A percentile compares a stretch with the other conserved stretches of the same genome.
Evolutionary conservation across 768 basidiomycete genomes (phyloP).

Genomic region (Phlebiopsis gigantea): DNA sequence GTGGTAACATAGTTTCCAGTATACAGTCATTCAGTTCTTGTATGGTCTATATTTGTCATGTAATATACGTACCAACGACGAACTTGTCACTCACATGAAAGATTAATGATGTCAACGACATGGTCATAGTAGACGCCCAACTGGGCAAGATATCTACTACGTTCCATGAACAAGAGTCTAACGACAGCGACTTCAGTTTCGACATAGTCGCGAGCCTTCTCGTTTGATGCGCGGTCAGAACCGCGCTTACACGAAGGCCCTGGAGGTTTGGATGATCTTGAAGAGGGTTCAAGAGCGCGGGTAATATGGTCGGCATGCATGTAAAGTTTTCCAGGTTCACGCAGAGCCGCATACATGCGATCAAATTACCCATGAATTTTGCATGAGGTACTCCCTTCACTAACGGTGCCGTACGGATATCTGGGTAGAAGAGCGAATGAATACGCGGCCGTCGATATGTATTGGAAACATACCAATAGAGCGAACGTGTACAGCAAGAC

Average conservation of each 20-base stretch:
- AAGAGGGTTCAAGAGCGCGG: constrained; percentile 45
- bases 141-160: constrained; percentile 51
- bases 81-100: constrained; percentile 45
- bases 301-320: constrained; percentile 44
- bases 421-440: constrained; percentile 25
- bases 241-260: constrained; percentile 44
- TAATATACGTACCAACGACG: not conserved
- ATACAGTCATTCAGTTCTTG: constrained; percentile 48
- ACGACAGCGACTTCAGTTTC: constrained; percentile 39
- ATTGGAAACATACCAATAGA: constrained; percentile 41
- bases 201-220: constrained; percentile 35
- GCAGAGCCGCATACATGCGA: constrained; percentile 41
- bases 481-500: constrained; percentile 53
- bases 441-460: not conserved
- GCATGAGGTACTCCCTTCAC: constrained; percentile 27
- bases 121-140: constrained; percentile 43
- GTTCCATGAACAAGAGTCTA: constrained; percentile 62
- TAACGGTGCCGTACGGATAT: constrained; percentile 44
- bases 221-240: constrained; percentile 49
- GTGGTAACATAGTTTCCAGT: constrained; percentile 40
- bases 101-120: constrained; percentile 48
- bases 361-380: constrained; percentile 49
- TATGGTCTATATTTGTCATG: constrained; percentile 45
- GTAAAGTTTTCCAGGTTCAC: constrained; percentile 52
- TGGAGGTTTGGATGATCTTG: constrained; percentile 39